phyloP scores from a whole-genome alignment of 1,284 basidiomycete species.

The Pseudozyma hubeiensis region DNA sequence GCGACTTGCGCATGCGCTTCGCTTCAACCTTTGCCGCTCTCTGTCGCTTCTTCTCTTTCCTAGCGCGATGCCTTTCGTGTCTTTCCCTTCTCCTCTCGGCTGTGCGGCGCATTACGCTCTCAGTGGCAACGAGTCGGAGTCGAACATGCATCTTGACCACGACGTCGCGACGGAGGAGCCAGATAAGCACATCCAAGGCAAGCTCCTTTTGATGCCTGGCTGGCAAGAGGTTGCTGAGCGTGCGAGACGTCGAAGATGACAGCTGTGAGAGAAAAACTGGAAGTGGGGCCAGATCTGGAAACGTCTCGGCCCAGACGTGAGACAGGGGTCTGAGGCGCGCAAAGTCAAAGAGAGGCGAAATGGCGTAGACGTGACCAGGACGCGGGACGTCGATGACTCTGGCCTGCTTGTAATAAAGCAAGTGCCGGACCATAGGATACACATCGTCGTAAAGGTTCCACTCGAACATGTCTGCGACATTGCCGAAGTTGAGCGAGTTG shows the following conservation, averaged over 20 bases:
- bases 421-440: constrained; percentile 86
- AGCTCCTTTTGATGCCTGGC: constrained; percentile 68
- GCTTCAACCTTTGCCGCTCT: constrained; percentile 28
- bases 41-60: constrained; percentile 28
- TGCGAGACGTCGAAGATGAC: constrained; percentile 32
- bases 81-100: constrained; percentile 29
- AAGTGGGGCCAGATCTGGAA: constrained; percentile 79
- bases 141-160: constrained; percentile 86
- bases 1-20: constrained; percentile 24
- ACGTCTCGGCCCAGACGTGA: constrained; percentile 76
- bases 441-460: constrained; percentile 88
- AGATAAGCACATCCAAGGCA: constrained; percentile 86
- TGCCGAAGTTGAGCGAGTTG: constrained; percentile 76
- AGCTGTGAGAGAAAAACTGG: constrained; percentile 54
- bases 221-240: constrained; percentile 47
- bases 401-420: constrained; percentile 88
- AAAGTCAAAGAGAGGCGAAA: constrained; percentile 60
- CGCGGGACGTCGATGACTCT: constrained; percentile 87
- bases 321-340: constrained; percentile 76
- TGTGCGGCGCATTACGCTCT: constrained; percentile 76
- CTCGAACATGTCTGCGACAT: constrained; percentile 84
- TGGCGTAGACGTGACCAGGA: constrained; percentile 84
- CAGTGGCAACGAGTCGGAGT: constrained; percentile 83
- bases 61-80: constrained; percentile 28
- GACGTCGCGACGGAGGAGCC: constrained; percentile 89